Evolutionary conservation across 441 rosid genomes (phyloP).

Genomic region (Croton laevigatus): DNA sequence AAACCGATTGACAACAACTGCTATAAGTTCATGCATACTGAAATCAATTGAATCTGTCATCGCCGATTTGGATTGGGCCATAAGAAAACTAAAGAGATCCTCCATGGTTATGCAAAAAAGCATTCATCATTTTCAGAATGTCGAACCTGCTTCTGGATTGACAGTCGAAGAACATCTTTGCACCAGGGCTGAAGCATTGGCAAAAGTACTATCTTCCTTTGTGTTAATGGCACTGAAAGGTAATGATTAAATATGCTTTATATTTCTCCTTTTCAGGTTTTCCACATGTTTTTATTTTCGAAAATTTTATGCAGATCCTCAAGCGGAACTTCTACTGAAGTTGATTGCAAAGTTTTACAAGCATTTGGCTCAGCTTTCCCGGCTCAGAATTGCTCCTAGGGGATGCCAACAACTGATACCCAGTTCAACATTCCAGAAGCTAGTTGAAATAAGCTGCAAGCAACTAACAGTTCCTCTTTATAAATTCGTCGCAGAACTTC

Average conservation of each 20-base stretch:
- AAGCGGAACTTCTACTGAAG: constrained; percentile 67
- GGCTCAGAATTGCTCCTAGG: constrained; percentile 64
- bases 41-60: constrained; percentile 50
- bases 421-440: constrained; percentile 63
- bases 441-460: constrained; percentile 73
- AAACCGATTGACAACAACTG: constrained; percentile 44
- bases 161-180: constrained; percentile 53
- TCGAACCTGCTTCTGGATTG: constrained; percentile 37
- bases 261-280: constrained; percentile 9
- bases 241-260: constrained; percentile 28
- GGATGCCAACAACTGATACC: constrained; percentile 77
- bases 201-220: constrained; percentile 59
- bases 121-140: constrained; percentile 31
- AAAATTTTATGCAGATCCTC: constrained; percentile 47
- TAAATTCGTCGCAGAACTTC: constrained; percentile 63
- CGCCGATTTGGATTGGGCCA: constrained; percentile 59
- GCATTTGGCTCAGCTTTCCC: constrained; percentile 72
- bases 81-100: constrained; percentile 49
- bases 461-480: constrained; percentile 68
- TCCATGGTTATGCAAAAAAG: constrained; percentile 38
- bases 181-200: constrained; percentile 55
- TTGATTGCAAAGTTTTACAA: constrained; percentile 63
- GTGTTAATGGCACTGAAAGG: constrained; percentile 69
- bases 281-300: constrained; percentile 1
- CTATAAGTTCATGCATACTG: constrained; percentile 51